Base-by-base conservation (phyloP, 2,329 filamentous ascomycete genomes). In the Niveomyces coronatus region DNA sequence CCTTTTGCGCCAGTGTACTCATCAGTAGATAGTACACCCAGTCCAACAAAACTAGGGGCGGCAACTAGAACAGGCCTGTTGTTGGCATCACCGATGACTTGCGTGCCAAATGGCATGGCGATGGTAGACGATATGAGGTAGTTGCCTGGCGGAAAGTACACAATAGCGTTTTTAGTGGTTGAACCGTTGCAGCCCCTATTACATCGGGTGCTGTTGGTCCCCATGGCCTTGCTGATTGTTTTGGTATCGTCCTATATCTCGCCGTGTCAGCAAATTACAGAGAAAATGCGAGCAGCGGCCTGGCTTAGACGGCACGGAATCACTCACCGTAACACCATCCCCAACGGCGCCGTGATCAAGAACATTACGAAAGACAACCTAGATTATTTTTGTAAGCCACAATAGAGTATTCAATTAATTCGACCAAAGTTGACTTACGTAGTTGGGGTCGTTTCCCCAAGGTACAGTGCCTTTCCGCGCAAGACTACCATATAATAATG, bases 21-120 rank as follows among this genome's bases (percentile, higher is more conserved):
- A 18, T 45, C 35, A 48, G 76, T 70, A 14, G 63, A 71, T 37
- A 79, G 70, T 40, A 79, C 47, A 16, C 69, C 73, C 16, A 76
- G 57, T 18, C 68, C 70, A 3, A 54, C 53, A 51, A 79, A 78
- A 43, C 61, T 60, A 6, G 64, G 35, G 5, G 64, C 61, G 3
- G 70, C 72, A 42, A 70, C 67, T 23, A 79, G 58, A 3, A 64
- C 65, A 3, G 75, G 73, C 15, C 69, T 53, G 35, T 66, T 64
- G 43, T 68, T 73, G 4, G 75, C 40, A 54, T 82, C 75, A 30
- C 48, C 49, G 16, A 52, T 47, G n/a, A 53, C 13, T 33, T 53
- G 47, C 1, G 48, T 52, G 9, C 26, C 39, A 23, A 42, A 53
- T 18, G 42, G 39, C 16, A 43, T 35, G 5, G 39, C 35, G 8